These are phyloP conservation scores for Helianthus tuberosus DNA, from an alignment of 129 eudicot species.

Conservation along the genomic window DNA sequence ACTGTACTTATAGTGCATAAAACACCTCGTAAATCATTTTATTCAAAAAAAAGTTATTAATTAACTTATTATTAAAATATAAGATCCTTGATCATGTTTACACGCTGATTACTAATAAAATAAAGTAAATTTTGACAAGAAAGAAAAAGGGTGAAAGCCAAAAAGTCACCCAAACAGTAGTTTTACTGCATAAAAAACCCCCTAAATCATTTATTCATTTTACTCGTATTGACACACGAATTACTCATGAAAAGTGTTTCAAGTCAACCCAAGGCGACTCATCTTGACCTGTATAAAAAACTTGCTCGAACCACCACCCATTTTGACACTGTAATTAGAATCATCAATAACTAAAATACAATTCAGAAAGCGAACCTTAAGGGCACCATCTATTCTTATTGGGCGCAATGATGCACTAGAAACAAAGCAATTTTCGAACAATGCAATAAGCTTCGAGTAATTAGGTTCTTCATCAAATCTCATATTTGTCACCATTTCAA, in stretches of 20 bases:
- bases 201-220: not conserved
- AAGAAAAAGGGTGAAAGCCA: too few relatives aligned
- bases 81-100: not conserved
- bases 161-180: not conserved
- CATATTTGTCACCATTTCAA: slow-evolving; percentile 73
- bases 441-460: slow-evolving; percentile 67
- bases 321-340: not conserved
- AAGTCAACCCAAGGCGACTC: not conserved
- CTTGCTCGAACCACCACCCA: not conserved
- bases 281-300: not conserved
- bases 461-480: slow-evolving; percentile 88
- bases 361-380: slow-evolving; percentile 48
- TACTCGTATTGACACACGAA: not conserved
- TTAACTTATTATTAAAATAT: not conserved
- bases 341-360: not conserved
- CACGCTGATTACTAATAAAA: not conserved
- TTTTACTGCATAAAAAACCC: not conserved
- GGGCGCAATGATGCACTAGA: slow-evolving; percentile 63
- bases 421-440: slow-evolving; percentile 59
- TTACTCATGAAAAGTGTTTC: not conserved
- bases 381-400: slow-evolving; percentile 78
- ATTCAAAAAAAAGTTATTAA: not conserved
- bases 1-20: not conserved
- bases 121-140: too few relatives aligned
- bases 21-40: not conserved